phyloP scores from a whole-genome alignment of 2,329 filamentous ascomycete genomes.

The Colletotrichum costaricense region DNA sequence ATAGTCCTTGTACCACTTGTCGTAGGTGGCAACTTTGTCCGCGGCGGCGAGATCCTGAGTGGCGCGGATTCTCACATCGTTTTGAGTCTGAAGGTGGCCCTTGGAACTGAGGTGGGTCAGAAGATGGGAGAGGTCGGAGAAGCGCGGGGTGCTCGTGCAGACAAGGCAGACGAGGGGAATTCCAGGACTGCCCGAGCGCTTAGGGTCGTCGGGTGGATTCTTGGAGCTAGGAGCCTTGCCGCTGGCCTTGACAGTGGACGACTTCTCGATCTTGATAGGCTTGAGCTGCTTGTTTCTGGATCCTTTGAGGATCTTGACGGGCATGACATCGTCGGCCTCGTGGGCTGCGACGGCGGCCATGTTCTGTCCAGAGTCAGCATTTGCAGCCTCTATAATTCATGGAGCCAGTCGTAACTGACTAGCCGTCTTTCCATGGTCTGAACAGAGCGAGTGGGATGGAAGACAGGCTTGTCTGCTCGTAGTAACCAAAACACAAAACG shows the following conservation, averaged over 20 bases:
- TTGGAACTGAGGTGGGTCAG: constrained; percentile 94
- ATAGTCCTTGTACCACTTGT: constrained; percentile 81
- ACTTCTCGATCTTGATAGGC: neutral
- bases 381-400: neutral
- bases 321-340: constrained; percentile 2
- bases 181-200: constrained; percentile 36
- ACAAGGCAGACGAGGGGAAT: constrained; percentile 85
- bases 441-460: constrained; percentile 21
- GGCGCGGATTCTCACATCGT: constrained; percentile 81
- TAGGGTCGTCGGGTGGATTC: constrained; percentile 35
- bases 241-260: neutral
- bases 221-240: constrained; percentile 22
- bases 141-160: constrained; percentile 82
- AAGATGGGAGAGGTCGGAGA: constrained; percentile 92
- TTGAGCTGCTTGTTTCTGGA: constrained; percentile 8
- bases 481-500: constrained; percentile 33
- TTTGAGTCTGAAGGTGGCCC: constrained; percentile 87
- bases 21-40: constrained; percentile 73
- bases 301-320: constrained; percentile 1
- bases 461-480: neutral
- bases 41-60: constrained; percentile 75
- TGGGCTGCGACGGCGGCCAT: constrained; percentile 49
- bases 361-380: constrained; percentile 40
- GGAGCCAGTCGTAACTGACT: constrained; percentile 30
- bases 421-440: constrained; percentile 10